Conservation (phyloP, 2,329 filamentous ascomycete species). For the Tolypocladium tundrense region DNA sequence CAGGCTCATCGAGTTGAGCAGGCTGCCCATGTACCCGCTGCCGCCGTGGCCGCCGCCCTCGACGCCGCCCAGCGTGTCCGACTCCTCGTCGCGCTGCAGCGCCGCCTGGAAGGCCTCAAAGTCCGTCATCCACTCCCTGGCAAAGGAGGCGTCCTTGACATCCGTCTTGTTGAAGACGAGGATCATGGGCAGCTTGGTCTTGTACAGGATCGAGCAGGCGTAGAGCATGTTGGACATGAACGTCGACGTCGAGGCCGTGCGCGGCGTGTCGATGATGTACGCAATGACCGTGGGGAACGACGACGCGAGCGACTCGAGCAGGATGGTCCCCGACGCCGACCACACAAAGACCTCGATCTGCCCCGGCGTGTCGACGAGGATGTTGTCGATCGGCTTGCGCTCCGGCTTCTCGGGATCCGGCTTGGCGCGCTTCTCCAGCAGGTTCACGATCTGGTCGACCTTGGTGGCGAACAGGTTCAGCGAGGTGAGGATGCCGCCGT, state of each 20-base stretch:
- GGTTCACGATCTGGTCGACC: slow-evolving; percentile 82
- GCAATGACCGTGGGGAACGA: slow-evolving; percentile 95
- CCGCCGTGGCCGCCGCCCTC: slow-evolving; percentile 61
- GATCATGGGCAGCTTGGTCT: slow-evolving; percentile 97
- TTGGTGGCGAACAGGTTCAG: slow-evolving; percentile 97
- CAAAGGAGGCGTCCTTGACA: slow-evolving; percentile 81
- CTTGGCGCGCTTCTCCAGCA: slow-evolving; percentile 80
- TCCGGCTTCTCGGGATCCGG: slow-evolving; percentile 51
- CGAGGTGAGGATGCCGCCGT: slow-evolving; percentile 91
- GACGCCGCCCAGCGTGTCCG: slow-evolving; percentile 62
- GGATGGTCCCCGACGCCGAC: slow-evolving; percentile 89
- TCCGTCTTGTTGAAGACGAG: slow-evolving; percentile 99
- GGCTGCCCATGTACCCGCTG: slow-evolving; percentile 90
- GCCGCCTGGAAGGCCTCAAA: slow-evolving; percentile 93
- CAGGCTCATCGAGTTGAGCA: slow-evolving; percentile 95
- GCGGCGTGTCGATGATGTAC: slow-evolving; percentile 94
- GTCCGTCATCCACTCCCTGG: slow-evolving; percentile 99
- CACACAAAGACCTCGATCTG: slow-evolving; percentile 99
- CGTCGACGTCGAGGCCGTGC: slow-evolving; percentile 84
- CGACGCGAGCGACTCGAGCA: slow-evolving; percentile 84
- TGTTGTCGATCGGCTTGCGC: slow-evolving; percentile 61
- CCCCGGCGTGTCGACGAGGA: slow-evolving; percentile 89
- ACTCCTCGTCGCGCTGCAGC: slow-evolving; percentile 67
- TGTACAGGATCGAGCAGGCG: slow-evolving; percentile 96
- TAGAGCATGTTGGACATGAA: slow-evolving; percentile 99